phyloP scores from a whole-genome alignment of 2,329 filamentous ascomycete genomes.

The Colletotrichum siamense region DNA sequence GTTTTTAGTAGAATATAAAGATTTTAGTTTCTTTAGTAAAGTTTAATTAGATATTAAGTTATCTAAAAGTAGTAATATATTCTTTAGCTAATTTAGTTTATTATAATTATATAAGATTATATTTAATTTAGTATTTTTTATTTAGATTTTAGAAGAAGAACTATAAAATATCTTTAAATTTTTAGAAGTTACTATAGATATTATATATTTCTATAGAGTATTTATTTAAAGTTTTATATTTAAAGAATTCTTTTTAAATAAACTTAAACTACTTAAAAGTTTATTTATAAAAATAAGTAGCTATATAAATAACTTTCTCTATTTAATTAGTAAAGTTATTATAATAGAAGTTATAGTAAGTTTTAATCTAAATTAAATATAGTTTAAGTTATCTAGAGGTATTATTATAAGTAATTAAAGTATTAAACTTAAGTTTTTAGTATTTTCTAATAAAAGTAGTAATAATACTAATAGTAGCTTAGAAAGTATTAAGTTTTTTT shows the following conservation, averaged over 20 bases:
- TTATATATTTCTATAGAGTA: neutral
- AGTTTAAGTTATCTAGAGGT: accelerated
- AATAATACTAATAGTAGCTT: too few relatives aligned
- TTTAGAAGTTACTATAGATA: neutral
- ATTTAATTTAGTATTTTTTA: neutral
- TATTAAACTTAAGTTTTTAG: accelerated
- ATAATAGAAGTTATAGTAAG: neutral
- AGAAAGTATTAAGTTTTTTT: too few relatives aligned
- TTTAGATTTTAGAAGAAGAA: accelerated
- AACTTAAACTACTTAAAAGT: neutral
- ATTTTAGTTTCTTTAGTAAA: too few relatives aligned
- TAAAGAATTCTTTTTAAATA: neutral
- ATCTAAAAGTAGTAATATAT: neutral
- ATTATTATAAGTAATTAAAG: neutral
- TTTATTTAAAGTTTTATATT: neutral
- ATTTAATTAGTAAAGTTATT: neutral
- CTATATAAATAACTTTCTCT: neutral
- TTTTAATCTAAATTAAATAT: neutral
- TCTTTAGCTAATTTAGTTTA: neutral
- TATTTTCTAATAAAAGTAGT: accelerated
- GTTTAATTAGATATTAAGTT: neutral
- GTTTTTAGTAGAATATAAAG: too few relatives aligned
- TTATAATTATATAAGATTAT: neutral
- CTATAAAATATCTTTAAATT: neutral
- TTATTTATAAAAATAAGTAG: neutral